Base-by-base conservation (phyloP, 345 rosid genomes). In the Eucalyptus lansdowneana region DNA sequence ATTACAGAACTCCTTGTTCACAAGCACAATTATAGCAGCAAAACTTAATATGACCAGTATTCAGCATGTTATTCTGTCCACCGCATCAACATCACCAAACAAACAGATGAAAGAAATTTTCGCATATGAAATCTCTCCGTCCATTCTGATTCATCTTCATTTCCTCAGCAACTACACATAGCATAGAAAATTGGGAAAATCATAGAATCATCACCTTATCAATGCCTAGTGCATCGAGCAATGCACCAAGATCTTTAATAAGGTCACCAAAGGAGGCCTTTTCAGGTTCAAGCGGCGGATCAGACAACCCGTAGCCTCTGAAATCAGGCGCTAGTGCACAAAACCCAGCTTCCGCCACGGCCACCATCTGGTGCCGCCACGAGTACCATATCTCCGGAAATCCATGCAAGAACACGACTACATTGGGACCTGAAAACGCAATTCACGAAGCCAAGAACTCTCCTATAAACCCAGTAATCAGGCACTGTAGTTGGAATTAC, bases 351-450 rank as follows among this genome's bases (percentile, higher is more conserved):
- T 45, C 56, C 27, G 95, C 94, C 8, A 93, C 80, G n/a, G 93
- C 95, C 56, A 93, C 87, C 93, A 94, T 94, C 92, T 94, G 95
- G 93, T 94, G 90, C 37, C 95, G 94, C 96, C 95, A 94, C 2
- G 95, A 90, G 93, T 94, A 95, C 96, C 96, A 95, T 90, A 93
- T 93, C 92, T 95, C 95, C 19, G 95, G 97, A 90, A 95, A 94
- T 27, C 96, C 95, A 14, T 95, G 95, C 87, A 95, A 88, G 93
- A 94, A 93, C 40, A 94, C 65, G n/a, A 94, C 93, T 88, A 86
- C 93, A 53, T 92, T 86, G 10, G 88, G 53, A 72, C 94, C 94
- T 92, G 90, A 40, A 31, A 45, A 76, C 27, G 45, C 27, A 76
- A 0, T 76, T 76, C 83, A 21, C 83, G 0, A 17, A 76, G 15